Base-by-base conservation (phyloP, 768 basidiomycete species). In the Kwoniella bestiolae region DNA sequence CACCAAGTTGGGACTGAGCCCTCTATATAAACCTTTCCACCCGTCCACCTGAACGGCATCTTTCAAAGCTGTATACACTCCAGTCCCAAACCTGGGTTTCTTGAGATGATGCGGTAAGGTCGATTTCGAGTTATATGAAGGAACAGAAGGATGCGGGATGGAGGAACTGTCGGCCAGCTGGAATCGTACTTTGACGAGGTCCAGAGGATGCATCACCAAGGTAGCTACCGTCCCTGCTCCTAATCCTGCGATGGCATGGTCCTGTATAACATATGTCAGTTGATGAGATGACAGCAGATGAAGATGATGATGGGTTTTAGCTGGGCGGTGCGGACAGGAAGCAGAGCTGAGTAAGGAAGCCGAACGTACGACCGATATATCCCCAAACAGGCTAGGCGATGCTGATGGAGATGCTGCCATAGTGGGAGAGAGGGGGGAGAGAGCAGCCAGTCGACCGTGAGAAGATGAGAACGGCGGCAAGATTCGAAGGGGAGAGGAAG, bases 201-300 rank as follows among this genome's bases (percentile, higher is more conserved):
- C 96, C 34, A 99, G 85, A 6, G 96, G 96, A 80, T 98, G 94
- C 92, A 98, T 94, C 82, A 91, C 91, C 31, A 97, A 84, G 52
- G 94, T 93, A 35, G 92, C 91, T 74, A 90, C 89, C 71, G 92
- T 88, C 63, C 96, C 96, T 41, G 96, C 94, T 56, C 91, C 90
- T 56, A 98, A 86, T 61, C 96, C 96, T 47, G 93, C 92, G 58
- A 88, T 87, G 32, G 95, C 94, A 88, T 97, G 94, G 82, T 98
- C 96, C 92, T 95, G 29, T 46, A 47, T 44, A 25, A 16, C 11
- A 23, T 28, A 9, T 34, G 46, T 47, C 28, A 49, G 58, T 25
- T 46, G n/a, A 7, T 4, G 11, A 11, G 9, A 56, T 41, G n/a
- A 9, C 26, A 28, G 28, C 28, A 26, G 52, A 28, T 28, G 21